phyloP scores from a whole-genome alignment of 2,329 filamentous ascomycete species.

The Fusarium sp. region DNA sequence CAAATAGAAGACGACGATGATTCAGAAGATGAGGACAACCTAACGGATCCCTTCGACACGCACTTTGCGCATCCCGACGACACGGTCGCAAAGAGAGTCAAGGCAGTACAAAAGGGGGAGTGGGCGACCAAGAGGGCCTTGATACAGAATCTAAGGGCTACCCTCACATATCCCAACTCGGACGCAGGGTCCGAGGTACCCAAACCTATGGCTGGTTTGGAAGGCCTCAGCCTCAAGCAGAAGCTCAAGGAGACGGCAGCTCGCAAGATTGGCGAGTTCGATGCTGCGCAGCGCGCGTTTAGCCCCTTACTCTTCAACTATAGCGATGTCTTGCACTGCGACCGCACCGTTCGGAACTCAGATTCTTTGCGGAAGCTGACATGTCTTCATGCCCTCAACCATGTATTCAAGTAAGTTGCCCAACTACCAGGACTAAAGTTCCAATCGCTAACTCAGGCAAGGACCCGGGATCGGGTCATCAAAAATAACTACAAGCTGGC shows the following conservation, averaged over 20 bases:
- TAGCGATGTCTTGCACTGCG: conserved; percentile 78
- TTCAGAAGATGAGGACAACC: conserved; percentile 61
- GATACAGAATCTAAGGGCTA: conserved; percentile 57
- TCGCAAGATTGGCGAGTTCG: conserved; percentile 64
- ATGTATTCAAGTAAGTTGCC: conserved; percentile 76
- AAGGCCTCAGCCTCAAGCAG: conserved; percentile 71
- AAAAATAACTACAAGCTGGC: conserved; percentile 88
- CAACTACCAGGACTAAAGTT: neutral
- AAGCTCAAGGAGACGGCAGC: conserved; percentile 66
- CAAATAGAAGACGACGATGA: conserved; percentile 45
- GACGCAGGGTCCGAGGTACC: conserved; percentile 47
- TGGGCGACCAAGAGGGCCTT: conserved; percentile 60
- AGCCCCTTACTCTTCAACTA: conserved; percentile 81
- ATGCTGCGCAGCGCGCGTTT: conserved; percentile 68
- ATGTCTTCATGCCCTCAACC: conserved; percentile 87
- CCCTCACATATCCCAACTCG: conserved; percentile 56
- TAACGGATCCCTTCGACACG: conserved; percentile 75
- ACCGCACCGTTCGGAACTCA: conserved; percentile 73
- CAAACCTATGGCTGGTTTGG: conserved; percentile 49
- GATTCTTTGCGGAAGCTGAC: conserved; percentile 72
- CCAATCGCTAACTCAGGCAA: conserved; percentile 44
- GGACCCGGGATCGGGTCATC: conserved; percentile 85
- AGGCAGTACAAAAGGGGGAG: conserved; percentile 57
- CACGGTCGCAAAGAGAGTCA: conserved; percentile 62
- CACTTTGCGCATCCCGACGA: conserved; percentile 78